These are phyloP conservation scores for Tranzscheliella williamsii DNA, from an alignment of 1,284 basidiomycete genomes.

Conservation along the genomic window DNA sequence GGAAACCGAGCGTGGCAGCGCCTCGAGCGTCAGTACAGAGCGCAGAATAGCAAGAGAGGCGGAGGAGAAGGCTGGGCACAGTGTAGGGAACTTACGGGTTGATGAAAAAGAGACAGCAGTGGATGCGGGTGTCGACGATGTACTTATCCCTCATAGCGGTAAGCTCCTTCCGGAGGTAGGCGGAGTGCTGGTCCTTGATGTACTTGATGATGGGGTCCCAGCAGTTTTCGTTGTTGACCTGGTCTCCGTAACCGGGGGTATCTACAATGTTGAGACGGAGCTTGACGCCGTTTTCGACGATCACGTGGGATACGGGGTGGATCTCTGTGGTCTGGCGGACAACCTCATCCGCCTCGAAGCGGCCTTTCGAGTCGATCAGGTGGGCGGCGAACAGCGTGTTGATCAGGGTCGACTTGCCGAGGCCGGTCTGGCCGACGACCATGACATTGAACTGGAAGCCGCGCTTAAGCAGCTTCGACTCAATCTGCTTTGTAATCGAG, in stretches of 20 bases:
- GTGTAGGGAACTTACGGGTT: slow-evolving; percentile 64
- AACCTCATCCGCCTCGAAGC: slow-evolving; percentile 81
- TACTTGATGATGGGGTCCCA: slow-evolving; percentile 99
- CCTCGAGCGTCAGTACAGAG: too few species aligned
- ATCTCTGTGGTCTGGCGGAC: slow-evolving; percentile 95
- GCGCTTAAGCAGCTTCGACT: slow-evolving; percentile 97
- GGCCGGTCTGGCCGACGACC: slow-evolving; percentile 82
- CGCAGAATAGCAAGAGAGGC: too few species aligned
- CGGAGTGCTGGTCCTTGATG: slow-evolving; percentile 98
- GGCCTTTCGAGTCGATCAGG: slow-evolving; percentile 95
- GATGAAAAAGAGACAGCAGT: slow-evolving; percentile 98
- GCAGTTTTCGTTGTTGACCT: slow-evolving; percentile 98
- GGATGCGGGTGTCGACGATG: slow-evolving; percentile 96
- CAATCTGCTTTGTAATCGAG: slow-evolving; percentile 89
- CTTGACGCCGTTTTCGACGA: slow-evolving; percentile 93
- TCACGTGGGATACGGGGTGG: slow-evolving; percentile 90
- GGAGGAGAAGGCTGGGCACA: too few species aligned
- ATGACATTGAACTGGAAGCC: slow-evolving; percentile 92
- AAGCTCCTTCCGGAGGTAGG: slow-evolving; percentile 96
- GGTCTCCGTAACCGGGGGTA: slow-evolving; percentile 97
- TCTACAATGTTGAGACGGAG: slow-evolving; percentile 97
- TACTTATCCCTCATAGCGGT: slow-evolving; percentile 98
- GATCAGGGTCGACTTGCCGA: slow-evolving; percentile 97
- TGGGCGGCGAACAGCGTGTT: slow-evolving; percentile 99
- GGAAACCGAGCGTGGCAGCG: too few species aligned